These are phyloP conservation scores for Sindora glabra DNA, from an alignment of 306 rosid species.

Conservation along the genomic window DNA sequence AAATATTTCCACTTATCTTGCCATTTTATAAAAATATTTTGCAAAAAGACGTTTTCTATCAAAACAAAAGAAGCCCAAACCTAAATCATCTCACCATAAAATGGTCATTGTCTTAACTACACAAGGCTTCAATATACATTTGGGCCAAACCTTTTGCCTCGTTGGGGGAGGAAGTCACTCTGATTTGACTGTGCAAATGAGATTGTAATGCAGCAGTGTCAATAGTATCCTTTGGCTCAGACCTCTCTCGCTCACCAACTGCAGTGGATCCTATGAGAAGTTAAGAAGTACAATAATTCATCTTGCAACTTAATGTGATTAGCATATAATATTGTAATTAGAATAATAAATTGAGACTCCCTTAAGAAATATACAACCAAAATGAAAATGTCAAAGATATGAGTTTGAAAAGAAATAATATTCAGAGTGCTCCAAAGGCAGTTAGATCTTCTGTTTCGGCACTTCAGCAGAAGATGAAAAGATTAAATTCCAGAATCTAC, in stretches of 20 bases:
- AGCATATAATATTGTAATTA: slow-evolving; percentile 11
- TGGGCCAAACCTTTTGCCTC: slow-evolving; percentile 42
- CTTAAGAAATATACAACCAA: background rate
- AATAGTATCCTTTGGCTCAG: slow-evolving; percentile 33
- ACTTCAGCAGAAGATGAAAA: background rate
- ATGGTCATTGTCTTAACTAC: background rate
- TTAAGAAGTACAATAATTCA: slow-evolving; percentile 39
- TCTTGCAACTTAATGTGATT: slow-evolving; percentile 3
- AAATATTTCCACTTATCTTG: too few species aligned
- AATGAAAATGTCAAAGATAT: background rate
- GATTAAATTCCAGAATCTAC: background rate
- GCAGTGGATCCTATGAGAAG: slow-evolving; percentile 45
- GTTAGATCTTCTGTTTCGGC: background rate
- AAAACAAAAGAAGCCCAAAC: too few species aligned
- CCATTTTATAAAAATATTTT: too few species aligned
- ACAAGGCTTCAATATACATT: background rate
- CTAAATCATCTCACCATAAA: background rate
- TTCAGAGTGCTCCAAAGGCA: background rate
- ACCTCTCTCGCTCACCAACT: slow-evolving; percentile 44
- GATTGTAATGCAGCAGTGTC: slow-evolving; percentile 33
- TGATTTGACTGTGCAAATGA: slow-evolving; percentile 31
- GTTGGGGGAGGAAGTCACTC: slow-evolving; percentile 18
- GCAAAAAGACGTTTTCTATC: too few species aligned
- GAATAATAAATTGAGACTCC: slow-evolving; percentile 13
- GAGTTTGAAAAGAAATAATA: slow-evolving; percentile 7